A percentile compares a stretch with the other conserved stretches of the same genome.
Evolutionary conservation across 1,284 basidiomycete genomes (phyloP).

Genomic region (Cryptococcus depauperatus): DNA sequence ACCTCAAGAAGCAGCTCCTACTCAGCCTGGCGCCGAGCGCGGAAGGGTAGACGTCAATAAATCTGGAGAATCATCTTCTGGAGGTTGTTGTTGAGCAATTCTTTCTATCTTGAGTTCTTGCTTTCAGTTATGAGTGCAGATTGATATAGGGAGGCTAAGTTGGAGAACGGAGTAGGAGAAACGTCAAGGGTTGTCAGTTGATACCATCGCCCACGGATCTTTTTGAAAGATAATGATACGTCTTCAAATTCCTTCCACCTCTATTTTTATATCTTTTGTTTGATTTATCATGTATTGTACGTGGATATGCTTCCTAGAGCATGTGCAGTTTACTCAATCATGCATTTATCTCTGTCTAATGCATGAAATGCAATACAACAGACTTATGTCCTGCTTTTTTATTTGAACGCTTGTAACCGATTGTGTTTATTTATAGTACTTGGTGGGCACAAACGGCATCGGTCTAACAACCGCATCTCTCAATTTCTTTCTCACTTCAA

Average conservation of each 20-base stretch:
- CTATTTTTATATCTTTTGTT: not conserved
- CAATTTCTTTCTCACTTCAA: conserved; percentile 46
- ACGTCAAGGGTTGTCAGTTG: not conserved
- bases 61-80: conserved; percentile 16
- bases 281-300: not conserved
- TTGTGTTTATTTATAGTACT: conserved; percentile 41
- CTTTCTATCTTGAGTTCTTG: not conserved
- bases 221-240: not conserved
- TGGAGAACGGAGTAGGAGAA: not conserved
- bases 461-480: conserved; percentile 37
- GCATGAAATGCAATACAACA: too few species aligned
- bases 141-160: too few species aligned
- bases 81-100: conserved; percentile 34
- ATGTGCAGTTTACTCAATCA: not conserved
- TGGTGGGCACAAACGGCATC: conserved; percentile 47
- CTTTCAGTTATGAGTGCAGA: not conserved
- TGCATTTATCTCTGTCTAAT: not conserved
- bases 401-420: too few species aligned
- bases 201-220: not conserved
- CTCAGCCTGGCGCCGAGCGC: conserved; percentile 31
- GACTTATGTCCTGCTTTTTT: too few species aligned
- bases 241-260: not conserved
- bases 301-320: not conserved
- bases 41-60: conserved; percentile 35
- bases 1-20: conserved; percentile 53